A percentile compares a stretch with the other conserved stretches of the same genome.
Conservation (phyloP, 2,329 filamentous ascomycete species). For the Colletotrichum lentis region DNA sequence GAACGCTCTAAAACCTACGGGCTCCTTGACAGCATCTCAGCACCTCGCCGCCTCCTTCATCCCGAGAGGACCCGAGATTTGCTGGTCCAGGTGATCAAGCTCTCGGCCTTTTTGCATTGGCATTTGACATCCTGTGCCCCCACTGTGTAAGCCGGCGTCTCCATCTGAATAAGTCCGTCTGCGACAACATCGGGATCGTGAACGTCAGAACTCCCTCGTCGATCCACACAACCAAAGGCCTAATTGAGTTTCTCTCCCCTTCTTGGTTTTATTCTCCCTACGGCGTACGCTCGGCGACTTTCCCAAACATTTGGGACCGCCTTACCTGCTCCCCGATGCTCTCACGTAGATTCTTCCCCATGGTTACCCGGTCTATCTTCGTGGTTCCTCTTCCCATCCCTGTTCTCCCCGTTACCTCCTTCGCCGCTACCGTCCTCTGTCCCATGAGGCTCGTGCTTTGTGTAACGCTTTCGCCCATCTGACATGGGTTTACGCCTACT, state of each 20-base stretch:
- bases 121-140: neutral
- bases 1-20: neutral
- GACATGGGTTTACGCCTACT: neutral
- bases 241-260: neutral
- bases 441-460: neutral
- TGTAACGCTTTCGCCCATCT: constrained; percentile 6
- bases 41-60: constrained; percentile 3
- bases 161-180: neutral
- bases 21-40: neutral
- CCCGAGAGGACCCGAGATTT: constrained; percentile 29
- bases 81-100: constrained; percentile 20
- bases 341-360: neutral
- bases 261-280: neutral
- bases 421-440: constrained; percentile 3
- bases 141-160: constrained; percentile 1
- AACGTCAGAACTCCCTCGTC: neutral
- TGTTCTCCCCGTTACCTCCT: constrained; percentile 4
- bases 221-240: neutral
- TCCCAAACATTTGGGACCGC: neutral
- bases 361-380: constrained; percentile 34
- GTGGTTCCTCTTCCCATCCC: constrained; percentile 17
- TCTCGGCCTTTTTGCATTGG: constrained; percentile 18
- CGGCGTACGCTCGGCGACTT: constrained; percentile 27
- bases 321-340: constrained; percentile 11
- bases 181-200: neutral